Percentiles rank a stretch among this genome's conserved stretches.
These are phyloP conservation scores for Evernia prunastri DNA, from an alignment of 495 filamentous ascomycete species.

Conservation along the genomic window DNA sequence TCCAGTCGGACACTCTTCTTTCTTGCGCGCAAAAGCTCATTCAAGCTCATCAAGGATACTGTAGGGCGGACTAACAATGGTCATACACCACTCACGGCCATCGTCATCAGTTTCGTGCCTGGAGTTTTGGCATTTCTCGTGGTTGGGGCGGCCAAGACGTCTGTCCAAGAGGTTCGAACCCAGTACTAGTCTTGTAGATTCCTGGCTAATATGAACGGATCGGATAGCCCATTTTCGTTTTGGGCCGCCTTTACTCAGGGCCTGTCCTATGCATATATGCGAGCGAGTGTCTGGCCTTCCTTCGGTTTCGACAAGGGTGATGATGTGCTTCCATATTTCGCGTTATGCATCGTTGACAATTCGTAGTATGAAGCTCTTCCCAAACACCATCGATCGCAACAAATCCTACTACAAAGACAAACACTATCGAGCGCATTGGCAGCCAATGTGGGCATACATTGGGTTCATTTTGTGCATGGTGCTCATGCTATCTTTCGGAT, in stretches of 20 bases:
- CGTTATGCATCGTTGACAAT: not conserved
- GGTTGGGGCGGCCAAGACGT: slow-evolving; percentile 26
- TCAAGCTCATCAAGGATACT: slow-evolving; percentile 30
- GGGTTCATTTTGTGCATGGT: slow-evolving; percentile 26
- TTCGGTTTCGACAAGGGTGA: slow-evolving; percentile 37
- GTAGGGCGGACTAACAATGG: slow-evolving; percentile 37
- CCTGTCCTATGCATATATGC: slow-evolving; percentile 36
- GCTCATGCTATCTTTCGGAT: slow-evolving; percentile 27
- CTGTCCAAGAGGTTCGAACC: slow-evolving; percentile 30
- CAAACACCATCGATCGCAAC: slow-evolving; percentile 22
- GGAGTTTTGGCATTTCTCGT: slow-evolving; percentile 30
- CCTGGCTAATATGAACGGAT: not conserved
- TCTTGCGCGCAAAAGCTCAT: slow-evolving; percentile 29
- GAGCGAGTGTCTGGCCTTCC: slow-evolving; percentile 41
- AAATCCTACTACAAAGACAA: slow-evolving; percentile 17
- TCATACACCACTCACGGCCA: slow-evolving; percentile 38
- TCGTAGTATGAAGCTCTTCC: slow-evolving; percentile 21
- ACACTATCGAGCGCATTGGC: slow-evolving; percentile 32
- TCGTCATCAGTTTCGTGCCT: slow-evolving; percentile 26
- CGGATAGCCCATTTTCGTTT: slow-evolving; percentile 31
- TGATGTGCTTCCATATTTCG: slow-evolving; percentile 1
- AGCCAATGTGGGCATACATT: slow-evolving; percentile 30
- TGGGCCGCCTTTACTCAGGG: slow-evolving; percentile 33
- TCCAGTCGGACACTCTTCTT: slow-evolving; percentile 39
- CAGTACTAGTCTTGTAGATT: not conserved